Evolutionary conservation across 306 rosid genomes (phyloP).

Genomic region (Vigna unguiculata): DNA sequence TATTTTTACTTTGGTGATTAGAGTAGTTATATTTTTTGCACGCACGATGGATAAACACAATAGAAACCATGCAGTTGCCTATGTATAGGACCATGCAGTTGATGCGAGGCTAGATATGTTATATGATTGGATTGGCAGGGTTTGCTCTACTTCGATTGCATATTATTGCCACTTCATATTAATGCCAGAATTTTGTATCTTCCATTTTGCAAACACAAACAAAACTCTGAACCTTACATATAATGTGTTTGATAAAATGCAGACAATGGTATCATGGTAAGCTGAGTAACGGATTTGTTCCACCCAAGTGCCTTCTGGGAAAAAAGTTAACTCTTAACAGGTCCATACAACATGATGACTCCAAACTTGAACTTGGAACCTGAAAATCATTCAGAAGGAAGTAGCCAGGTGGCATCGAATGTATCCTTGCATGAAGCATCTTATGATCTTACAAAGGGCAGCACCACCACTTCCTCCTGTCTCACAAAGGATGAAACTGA

Average conservation of each 20-base stretch:
- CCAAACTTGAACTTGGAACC: constrained; percentile 76
- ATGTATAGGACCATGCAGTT: not conserved
- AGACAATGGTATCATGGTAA: constrained; percentile 48
- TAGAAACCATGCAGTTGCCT: not conserved
- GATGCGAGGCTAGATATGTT: not conserved
- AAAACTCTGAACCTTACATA: constrained; percentile 3
- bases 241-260: constrained; percentile 39
- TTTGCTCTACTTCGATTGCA: constrained; percentile 24
- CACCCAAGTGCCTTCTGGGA: constrained; percentile 31
- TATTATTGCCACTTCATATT: constrained; percentile 30
- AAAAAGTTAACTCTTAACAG: constrained; percentile 40
- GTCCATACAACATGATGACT: constrained; percentile 57
- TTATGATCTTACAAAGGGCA: constrained; percentile 58
- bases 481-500: constrained; percentile 57
- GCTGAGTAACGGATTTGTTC: constrained; percentile 37
- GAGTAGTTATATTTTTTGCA: not conserved
- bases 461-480: constrained; percentile 63
- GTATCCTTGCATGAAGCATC: constrained; percentile 55
- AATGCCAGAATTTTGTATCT: not conserved
- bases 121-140: constrained; percentile 17
- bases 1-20: not conserved
- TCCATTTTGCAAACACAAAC: not conserved
- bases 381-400: constrained; percentile 60
- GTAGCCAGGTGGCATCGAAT: constrained; percentile 64
- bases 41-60: not conserved